Percentiles rank a stretch among this genome's conserved stretches.
phyloP scores from a whole-genome alignment of 345 rosid species.

The Eutrema japonicum region DNA sequence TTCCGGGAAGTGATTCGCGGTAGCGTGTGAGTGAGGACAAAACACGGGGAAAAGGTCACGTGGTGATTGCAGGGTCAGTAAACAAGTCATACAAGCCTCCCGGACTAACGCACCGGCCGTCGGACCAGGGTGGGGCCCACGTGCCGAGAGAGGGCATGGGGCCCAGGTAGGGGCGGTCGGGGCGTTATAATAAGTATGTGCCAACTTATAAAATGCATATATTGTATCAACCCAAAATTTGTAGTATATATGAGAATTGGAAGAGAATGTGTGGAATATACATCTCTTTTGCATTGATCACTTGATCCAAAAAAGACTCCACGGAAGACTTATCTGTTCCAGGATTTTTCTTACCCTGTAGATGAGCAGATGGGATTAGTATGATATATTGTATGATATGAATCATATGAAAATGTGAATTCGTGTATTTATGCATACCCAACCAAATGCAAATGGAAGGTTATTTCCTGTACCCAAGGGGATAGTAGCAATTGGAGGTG shows the following conservation, averaged over 20 bases:
- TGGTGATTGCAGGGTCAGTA: no score
- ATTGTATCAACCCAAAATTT: neutral
- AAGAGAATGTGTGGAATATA: slow-evolving; percentile 22
- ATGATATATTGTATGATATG: neutral
- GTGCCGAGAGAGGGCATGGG: no score
- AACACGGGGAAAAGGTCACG: no score
- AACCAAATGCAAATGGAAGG: slow-evolving; percentile 88
- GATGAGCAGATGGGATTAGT: neutral
- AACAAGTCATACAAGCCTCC: no score
- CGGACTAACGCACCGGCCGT: no score
- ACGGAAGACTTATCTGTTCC: slow-evolving; percentile 68
- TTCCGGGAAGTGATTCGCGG: no score
- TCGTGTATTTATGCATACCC: slow-evolving; percentile 56
- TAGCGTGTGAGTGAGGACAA: no score
- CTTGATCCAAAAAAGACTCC: slow-evolving; percentile 60
- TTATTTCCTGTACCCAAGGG: slow-evolving; percentile 96
- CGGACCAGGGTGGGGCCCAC: no score
- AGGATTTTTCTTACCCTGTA: slow-evolving; percentile 92
- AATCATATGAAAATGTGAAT: neutral
- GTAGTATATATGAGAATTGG: neutral
- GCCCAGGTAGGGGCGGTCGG: no score
- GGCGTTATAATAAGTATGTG: no score
- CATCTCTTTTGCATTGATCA: slow-evolving; percentile 75
- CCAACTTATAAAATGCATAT: slow-evolving; percentile 59
- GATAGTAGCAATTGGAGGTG: slow-evolving; percentile 87